Base-by-base conservation (phyloP, 106 monocot genomes). In the Agapanthus africanus region DNA sequence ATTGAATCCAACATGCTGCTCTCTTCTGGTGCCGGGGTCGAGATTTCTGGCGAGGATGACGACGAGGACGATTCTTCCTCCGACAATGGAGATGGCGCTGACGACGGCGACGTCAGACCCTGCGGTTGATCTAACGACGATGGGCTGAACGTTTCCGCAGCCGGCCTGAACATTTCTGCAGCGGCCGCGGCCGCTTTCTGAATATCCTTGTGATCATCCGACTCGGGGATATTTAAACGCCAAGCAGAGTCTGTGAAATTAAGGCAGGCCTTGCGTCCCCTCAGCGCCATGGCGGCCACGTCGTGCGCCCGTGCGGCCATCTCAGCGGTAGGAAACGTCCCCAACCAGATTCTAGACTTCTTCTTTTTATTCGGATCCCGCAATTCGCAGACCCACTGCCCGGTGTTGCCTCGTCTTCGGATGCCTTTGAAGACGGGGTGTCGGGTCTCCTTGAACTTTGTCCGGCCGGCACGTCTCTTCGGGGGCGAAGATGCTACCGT, bases 261-360 rank as follows among this genome's bases (percentile, higher is more conserved):
- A 37, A 91, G 81, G 64, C 87, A 87, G 9, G 91, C 91, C 16
- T 73, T 52, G 37, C 67, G 76, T 30, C 91, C 90, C 18, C 90
- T 80, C 10, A 91, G 80, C 14, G 84, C 79, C 23, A 91, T 72
- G 19, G 90, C 90, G 5, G 90, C 90, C 33, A 91, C 90, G 51
- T n/a, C n/a, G n/a, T n/a, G n/a, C n/a, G n/a, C n/a, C 87, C 90
- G 41, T 91, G 90, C 90, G 7, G 90, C 90, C 87, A 87, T 87
- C 60, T 87, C 87, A 35, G 87, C 76, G 3, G 84, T 87, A 33
- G 87, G 87, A 72, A 91, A 91, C 4, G 90, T 91, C 27, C 90
- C 90, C 32, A 91, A 81, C 91, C 91, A 91, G 10, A 68, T 68
- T 3, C 67, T 42, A 27, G 67, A 68, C n/a, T n/a, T n/a, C 18